Evolutionary conservation across 495 filamentous ascomycete species (phyloP).

Genomic region (Penicillium cataractarum): DNA sequence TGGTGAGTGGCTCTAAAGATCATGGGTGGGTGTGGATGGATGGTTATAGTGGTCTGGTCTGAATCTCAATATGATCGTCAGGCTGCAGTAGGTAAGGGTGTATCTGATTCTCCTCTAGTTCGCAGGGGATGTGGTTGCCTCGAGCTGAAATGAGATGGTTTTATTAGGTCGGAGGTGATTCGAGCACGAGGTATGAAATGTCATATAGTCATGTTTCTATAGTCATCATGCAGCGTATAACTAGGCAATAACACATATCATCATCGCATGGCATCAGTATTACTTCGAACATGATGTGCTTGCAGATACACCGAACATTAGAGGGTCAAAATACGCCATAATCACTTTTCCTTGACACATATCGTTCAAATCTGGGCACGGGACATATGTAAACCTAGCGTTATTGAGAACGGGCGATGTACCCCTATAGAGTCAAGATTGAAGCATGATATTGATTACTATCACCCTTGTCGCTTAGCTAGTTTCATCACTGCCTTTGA

Average conservation of each 20-base stretch:
- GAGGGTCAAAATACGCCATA: background rate
- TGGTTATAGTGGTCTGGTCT: background rate
- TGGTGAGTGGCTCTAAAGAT: background rate
- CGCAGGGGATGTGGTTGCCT: background rate
- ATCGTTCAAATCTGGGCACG: background rate
- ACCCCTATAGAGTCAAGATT: no score
- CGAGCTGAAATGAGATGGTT: background rate
- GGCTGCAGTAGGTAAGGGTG: background rate
- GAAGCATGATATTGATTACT: no score
- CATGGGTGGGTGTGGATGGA: background rate
- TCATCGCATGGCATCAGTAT: no score
- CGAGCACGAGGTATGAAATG: background rate
- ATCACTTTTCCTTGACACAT: background rate
- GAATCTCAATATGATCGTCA: background rate
- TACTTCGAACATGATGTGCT: no score
- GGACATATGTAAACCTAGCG: no score
- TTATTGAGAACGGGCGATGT: no score
- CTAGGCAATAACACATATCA: no score
- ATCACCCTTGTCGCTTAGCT: no score
- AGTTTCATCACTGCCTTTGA: no score
- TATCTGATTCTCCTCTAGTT: background rate
- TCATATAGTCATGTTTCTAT: background rate
- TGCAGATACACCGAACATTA: background rate
- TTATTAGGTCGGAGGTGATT: background rate
- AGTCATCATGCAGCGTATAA: background rate